These are phyloP conservation scores for Tephrocybe rancida DNA, from an alignment of 768 basidiomycete species.

Conservation along the genomic window DNA sequence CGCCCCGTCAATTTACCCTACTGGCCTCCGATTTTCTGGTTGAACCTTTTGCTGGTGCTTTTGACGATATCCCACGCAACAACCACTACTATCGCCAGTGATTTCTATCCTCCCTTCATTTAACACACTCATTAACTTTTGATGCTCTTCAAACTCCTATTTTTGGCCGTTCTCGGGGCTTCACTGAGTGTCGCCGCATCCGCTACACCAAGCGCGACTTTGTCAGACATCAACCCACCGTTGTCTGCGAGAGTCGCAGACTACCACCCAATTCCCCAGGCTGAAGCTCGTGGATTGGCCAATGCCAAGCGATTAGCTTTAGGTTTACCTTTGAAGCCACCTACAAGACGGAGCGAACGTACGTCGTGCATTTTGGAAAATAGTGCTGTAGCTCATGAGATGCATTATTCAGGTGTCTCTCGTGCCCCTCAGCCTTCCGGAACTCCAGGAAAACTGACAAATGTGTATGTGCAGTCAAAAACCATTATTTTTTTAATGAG, in stretches of 20 bases:
- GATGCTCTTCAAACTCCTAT: constrained; percentile 5
- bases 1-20: not conserved
- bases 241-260: not conserved
- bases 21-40: not conserved
- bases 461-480: not conserved
- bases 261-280: constrained; percentile 6
- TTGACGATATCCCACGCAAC: not conserved
- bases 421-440: constrained; percentile 1
- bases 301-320: constrained; percentile 13
- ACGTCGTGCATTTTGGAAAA: not conserved
- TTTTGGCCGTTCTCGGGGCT: constrained; percentile 6
- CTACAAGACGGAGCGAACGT: not conserved
- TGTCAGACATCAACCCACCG: constrained; percentile 8
- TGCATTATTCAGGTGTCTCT: not conserved
- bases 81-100: too few species aligned
- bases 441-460: not conserved
- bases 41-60: not conserved
- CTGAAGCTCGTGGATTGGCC: constrained; percentile 7
- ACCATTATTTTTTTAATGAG: not conserved
- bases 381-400: not conserved
- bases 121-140: not conserved
- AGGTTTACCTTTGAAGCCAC: constrained; percentile 10
- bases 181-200: not conserved
- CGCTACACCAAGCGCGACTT: constrained; percentile 6
- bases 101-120: not conserved